phyloP scores from a whole-genome alignment of 495 filamentous ascomycete genomes.

The Chaetomium tenue region DNA sequence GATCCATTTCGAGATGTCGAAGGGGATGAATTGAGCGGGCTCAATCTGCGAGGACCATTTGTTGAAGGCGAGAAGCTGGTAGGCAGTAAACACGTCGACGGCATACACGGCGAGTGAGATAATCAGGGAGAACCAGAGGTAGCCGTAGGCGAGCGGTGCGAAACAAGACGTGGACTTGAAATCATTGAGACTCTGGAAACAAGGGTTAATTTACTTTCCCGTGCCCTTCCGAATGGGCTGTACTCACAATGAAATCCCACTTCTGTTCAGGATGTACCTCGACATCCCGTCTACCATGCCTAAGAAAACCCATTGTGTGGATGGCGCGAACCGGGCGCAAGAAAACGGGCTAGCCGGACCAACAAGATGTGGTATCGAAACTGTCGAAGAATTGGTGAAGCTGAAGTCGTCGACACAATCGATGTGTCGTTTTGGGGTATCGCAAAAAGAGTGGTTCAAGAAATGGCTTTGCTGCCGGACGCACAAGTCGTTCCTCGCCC shows the following conservation, averaged over 20 bases:
- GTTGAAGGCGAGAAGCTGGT: constrained; percentile 83
- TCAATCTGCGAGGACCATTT: constrained; percentile 58
- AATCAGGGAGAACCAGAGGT: constrained; percentile 74
- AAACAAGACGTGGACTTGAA: constrained; percentile 80
- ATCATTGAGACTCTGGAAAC: constrained; percentile 75
- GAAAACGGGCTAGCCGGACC: constrained; percentile 21
- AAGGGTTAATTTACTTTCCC: constrained; percentile 9
- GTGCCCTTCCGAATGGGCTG: no score
- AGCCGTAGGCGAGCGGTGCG: constrained; percentile 75
- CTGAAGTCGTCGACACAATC: constrained; percentile 34
- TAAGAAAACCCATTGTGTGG: constrained; percentile 68
- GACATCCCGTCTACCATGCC: constrained; percentile 64
- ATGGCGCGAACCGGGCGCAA: constrained; percentile 23
- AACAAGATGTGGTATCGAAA: constrained; percentile 35
- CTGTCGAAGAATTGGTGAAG: constrained; percentile 31
- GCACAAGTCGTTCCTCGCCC: constrained; percentile 54
- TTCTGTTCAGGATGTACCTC: constrained; percentile 75
- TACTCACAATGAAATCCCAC: constrained; percentile 90
- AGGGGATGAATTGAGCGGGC: constrained; percentile 51
- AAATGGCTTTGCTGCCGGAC: constrained; percentile 34
- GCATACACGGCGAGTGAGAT: constrained; percentile 81
- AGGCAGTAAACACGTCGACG: constrained; percentile 87
- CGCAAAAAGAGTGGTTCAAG: constrained; percentile 25
- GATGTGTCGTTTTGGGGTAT: constrained; percentile 33
- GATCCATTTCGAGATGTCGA: constrained; percentile 78